phyloP scores from a whole-genome alignment of 2,329 filamentous ascomycete species.

The Mycosphaerella arachidis region DNA sequence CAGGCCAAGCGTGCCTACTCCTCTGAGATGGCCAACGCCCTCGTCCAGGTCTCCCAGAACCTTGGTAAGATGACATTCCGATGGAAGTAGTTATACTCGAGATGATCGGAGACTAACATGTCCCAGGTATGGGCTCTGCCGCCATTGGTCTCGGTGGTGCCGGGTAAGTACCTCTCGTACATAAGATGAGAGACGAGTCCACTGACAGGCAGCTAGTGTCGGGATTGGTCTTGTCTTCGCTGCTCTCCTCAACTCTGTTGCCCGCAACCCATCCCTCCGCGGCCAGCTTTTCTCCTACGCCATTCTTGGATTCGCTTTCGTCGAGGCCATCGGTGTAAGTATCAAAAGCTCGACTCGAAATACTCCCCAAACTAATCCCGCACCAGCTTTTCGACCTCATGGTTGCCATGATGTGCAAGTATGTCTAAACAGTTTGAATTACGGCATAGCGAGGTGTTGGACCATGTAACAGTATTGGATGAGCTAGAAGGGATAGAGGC shows the following conservation, averaged over 20 bases:
- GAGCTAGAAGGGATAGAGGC: slow-evolving; percentile 19
- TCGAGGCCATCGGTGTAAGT: slow-evolving; percentile 71
- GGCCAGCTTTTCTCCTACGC: slow-evolving; percentile 94
- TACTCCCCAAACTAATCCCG: not conserved
- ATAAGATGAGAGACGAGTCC: not conserved
- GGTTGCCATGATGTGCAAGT: slow-evolving; percentile 88
- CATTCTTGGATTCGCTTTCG: slow-evolving; percentile 94
- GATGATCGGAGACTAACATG: not conserved
- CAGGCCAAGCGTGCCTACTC: slow-evolving; percentile 64
- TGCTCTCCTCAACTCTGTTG: slow-evolving; percentile 80
- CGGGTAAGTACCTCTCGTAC: slow-evolving; percentile 2
- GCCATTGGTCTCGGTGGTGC: slow-evolving; percentile 70
- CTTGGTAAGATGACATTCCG: slow-evolving; percentile 52
- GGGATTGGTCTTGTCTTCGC: slow-evolving; percentile 95
- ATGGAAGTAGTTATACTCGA: not conserved
- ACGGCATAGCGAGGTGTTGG: slow-evolving; percentile 16
- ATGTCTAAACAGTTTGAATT: slow-evolving; percentile 32
- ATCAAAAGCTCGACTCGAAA: not conserved
- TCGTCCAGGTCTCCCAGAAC: slow-evolving; percentile 85
- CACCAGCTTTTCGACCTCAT: slow-evolving; percentile 70
- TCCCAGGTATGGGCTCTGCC: slow-evolving; percentile 70
- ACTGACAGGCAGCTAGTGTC: slow-evolving; percentile 55
- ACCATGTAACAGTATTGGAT: slow-evolving; percentile 24
- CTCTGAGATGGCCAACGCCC: slow-evolving; percentile 81
- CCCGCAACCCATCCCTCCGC: slow-evolving; percentile 90